Conservation (phyloP, 805 yeast species). For the Kazachstania psychrophila region DNA sequence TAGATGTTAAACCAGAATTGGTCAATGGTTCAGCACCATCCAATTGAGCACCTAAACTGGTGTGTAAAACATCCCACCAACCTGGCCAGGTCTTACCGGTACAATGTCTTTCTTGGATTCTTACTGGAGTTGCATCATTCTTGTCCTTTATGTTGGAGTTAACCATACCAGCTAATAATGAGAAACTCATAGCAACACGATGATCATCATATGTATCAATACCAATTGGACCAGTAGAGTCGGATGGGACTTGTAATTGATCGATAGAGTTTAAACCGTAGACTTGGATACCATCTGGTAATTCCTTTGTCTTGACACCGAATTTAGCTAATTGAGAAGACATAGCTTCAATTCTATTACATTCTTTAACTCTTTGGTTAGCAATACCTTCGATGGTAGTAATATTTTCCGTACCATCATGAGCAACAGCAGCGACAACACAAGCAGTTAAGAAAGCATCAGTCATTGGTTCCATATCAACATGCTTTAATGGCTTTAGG, state of each 20-base stretch:
- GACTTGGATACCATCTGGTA: constrained; percentile 87
- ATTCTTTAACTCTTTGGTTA: constrained; percentile 94
- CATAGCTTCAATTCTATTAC: constrained; percentile 95
- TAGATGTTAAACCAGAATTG: constrained; percentile 5
- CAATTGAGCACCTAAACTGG: constrained; percentile 51
- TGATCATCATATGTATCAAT: constrained; percentile 86
- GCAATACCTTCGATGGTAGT: constrained; percentile 93
- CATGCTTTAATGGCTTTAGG: constrained; percentile 58
- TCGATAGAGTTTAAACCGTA: constrained; percentile 51
- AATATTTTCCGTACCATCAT: constrained; percentile 33
- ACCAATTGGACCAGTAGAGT: constrained; percentile 38
- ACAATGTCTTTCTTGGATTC: constrained; percentile 78
- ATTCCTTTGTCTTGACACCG: constrained; percentile 77
- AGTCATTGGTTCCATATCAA: constrained; percentile 99
- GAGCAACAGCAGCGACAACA: constrained; percentile 92
- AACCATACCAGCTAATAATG: constrained; percentile 71
- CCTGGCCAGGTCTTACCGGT: constrained; percentile 99
- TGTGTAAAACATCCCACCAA: constrained; percentile 93
- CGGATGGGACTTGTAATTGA: constrained; percentile 47
- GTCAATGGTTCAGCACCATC: constrained; percentile 58
- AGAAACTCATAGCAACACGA: constrained; percentile 96
- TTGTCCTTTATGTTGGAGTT: constrained; percentile 7
- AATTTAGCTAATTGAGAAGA: constrained; percentile 77
- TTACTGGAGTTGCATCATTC: constrained; percentile 40
- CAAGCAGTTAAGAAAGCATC: constrained; percentile 96